These are phyloP conservation scores for Brasenia schreberi DNA, from an alignment of 164 flowering plant genomes.

Conservation along the genomic window DNA sequence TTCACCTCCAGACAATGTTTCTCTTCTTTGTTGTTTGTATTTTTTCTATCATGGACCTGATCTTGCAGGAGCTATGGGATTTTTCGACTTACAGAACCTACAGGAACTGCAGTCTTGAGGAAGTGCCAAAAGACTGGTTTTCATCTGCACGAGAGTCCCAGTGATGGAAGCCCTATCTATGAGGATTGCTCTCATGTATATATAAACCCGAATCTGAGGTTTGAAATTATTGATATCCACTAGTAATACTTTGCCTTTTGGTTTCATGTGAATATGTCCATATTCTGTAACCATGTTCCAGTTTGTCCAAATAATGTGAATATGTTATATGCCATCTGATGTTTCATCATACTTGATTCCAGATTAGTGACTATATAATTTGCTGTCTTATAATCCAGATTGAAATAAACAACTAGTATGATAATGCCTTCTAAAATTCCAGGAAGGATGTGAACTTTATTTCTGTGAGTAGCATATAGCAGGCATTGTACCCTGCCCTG, in stretches of 20 bases:
- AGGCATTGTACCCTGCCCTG: no score
- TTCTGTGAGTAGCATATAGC: no score
- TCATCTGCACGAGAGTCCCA: conserved; percentile 49
- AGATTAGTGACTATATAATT: no score
- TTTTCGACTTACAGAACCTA: conserved; percentile 56
- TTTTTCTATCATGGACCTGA: neutral
- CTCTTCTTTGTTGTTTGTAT: neutral
- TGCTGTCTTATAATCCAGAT: no score
- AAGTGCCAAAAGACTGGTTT: conserved; percentile 60
- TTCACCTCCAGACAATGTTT: neutral
- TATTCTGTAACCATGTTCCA: no score
- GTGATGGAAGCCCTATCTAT: conserved; percentile 58
- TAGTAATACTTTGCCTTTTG: conserved; percentile 7
- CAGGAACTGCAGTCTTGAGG: conserved; percentile 39
- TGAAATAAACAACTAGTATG: no score
- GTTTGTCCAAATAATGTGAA: neutral
- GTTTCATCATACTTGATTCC: neutral
- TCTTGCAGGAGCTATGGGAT: conserved; percentile 47
- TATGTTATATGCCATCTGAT: neutral
- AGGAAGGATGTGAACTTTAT: no score
- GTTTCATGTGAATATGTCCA: neutral
- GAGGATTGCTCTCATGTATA: conserved; percentile 57
- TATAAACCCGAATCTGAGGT: conserved; percentile 51
- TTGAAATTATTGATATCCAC: conserved; percentile 68
- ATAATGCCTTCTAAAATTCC: no score